phyloP scores from a whole-genome alignment of 163 green algal species.

The Chlamydomonas reinhardtii region DNA sequence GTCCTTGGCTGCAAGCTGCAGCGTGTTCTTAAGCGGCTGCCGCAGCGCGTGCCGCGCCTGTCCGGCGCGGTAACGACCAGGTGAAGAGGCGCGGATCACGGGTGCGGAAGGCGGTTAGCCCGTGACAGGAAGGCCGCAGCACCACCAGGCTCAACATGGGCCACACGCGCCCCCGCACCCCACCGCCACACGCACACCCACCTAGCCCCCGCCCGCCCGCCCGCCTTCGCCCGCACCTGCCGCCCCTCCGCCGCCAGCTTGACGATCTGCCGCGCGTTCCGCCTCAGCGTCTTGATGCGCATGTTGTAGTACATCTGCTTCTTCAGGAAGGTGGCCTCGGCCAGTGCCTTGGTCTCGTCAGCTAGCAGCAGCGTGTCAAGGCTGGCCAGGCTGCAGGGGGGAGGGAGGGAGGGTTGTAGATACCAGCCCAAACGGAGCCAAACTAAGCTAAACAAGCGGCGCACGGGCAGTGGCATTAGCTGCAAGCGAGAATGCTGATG shows the following conservation, averaged over 20 bases:
- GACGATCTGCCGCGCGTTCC: conserved; percentile 68
- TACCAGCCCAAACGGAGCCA: too few relatives aligned
- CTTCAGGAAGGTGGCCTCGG: conserved; percentile 82
- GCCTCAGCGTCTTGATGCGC: conserved; percentile 78
- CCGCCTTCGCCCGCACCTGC: conserved; percentile 24
- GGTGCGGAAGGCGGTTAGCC: not conserved
- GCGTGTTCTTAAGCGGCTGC: conserved; percentile 40
- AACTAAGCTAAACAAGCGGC: too few relatives aligned
- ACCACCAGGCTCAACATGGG: too few relatives aligned
- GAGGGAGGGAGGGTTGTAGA: not conserved
- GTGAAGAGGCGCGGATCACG: too few relatives aligned
- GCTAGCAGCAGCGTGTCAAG: conserved; percentile 80
- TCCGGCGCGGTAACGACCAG: too few relatives aligned
- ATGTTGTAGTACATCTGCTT: conserved; percentile 94
- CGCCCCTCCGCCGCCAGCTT: conserved; percentile 58
- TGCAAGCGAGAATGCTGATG: too few relatives aligned
- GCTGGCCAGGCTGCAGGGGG: conserved; percentile 57
- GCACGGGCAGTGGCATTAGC: too few relatives aligned
- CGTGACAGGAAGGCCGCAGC: too few relatives aligned
- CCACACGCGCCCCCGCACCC: not conserved
- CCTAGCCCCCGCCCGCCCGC: too few relatives aligned
- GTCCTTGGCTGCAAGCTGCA: conserved; percentile 52
- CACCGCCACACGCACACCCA: too few relatives aligned
- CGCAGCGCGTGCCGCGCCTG: conserved; percentile 38
- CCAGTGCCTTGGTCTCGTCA: conserved; percentile 75